A percentile compares a stretch with the other conserved stretches of the same genome.
phyloP scores from a whole-genome alignment of 1,284 basidiomycete genomes.

The Trichosporon sp. region DNA sequence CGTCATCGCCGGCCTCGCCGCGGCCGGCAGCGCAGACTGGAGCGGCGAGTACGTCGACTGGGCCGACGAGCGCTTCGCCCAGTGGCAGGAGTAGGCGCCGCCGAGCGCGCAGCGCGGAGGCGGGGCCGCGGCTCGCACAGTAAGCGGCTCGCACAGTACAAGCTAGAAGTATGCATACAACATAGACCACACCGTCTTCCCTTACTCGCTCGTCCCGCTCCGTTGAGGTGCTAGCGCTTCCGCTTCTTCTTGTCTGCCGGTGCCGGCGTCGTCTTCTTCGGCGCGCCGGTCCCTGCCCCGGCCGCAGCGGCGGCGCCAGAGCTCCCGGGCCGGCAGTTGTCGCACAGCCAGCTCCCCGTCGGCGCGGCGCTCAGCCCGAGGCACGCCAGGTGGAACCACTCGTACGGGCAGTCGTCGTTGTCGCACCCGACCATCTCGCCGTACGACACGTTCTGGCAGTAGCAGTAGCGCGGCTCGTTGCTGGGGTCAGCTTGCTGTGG shows the following conservation, averaged over 20 bases:
- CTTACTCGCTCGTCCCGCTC: not conserved
- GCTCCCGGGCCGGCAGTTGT: constrained; percentile 30
- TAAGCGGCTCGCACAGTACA: no score
- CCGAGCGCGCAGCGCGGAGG: not conserved
- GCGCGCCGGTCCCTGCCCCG: not conserved
- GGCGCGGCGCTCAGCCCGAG: constrained; percentile 37
- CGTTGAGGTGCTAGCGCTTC: not conserved
- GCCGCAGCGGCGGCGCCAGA: not conserved
- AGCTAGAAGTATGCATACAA: constrained; percentile 4
- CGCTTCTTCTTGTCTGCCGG: constrained; percentile 8
- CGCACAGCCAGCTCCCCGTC: constrained; percentile 43
- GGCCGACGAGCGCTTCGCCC: constrained; percentile 42
- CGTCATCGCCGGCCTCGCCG: constrained; percentile 52
- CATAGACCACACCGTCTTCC: not conserved
- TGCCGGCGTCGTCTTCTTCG: not conserved
- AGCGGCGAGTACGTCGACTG: constrained; percentile 55
- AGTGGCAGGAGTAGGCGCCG: constrained; percentile 11
- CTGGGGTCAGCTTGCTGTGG: constrained; percentile 18
- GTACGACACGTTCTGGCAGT: constrained; percentile 52
- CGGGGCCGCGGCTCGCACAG: no score
- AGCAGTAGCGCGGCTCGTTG: constrained; percentile 54
- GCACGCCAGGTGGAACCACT: constrained; percentile 52
- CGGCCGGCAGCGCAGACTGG: constrained; percentile 39
- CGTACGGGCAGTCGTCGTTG: constrained; percentile 53
- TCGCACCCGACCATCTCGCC: constrained; percentile 44